Conservation (phyloP, 352 stramenopile species). For the Pythium dissotocum region DNA sequence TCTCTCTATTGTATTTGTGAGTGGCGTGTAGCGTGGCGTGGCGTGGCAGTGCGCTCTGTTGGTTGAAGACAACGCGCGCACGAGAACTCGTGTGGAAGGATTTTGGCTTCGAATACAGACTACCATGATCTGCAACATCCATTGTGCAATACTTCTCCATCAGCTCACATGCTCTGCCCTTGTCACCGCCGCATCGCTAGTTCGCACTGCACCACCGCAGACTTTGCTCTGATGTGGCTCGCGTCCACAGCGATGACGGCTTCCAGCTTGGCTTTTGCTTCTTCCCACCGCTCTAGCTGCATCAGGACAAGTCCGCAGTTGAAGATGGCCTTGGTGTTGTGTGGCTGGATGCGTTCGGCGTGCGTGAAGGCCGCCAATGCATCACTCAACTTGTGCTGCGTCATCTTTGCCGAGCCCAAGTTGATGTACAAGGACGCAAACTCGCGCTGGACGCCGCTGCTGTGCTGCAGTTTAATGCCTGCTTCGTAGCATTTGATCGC, state of each 20-base stretch:
- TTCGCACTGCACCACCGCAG: slow-evolving; percentile 18
- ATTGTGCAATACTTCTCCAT: background rate
- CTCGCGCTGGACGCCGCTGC: slow-evolving; percentile 28
- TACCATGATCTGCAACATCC: background rate
- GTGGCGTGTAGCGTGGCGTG: slow-evolving; percentile 6
- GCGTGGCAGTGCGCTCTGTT: slow-evolving; percentile 6
- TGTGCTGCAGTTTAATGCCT: slow-evolving; percentile 38
- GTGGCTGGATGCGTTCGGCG: slow-evolving; percentile 51
- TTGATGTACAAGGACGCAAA: slow-evolving; percentile 76
- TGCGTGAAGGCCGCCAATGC: slow-evolving; percentile 43
- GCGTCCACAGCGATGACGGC: slow-evolving; percentile 20
- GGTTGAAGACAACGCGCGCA: slow-evolving; percentile 11
- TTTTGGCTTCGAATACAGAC: slow-evolving; percentile 6
- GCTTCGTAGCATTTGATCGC: slow-evolving; percentile 54
- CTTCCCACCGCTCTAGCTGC: slow-evolving; percentile 28
- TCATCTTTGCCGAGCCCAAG: slow-evolving; percentile 55
- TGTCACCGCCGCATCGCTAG: background rate
- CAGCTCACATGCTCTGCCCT: background rate
- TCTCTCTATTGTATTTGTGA: slow-evolving; percentile 10
- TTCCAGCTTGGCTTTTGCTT: slow-evolving; percentile 39
- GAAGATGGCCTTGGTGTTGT: slow-evolving; percentile 61
- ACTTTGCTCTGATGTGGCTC: slow-evolving; percentile 18
- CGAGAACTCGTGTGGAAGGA: slow-evolving; percentile 4
- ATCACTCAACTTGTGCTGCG: slow-evolving; percentile 35
- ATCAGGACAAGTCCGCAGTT: slow-evolving; percentile 56